Evolutionary conservation across 768 basidiomycete species (phyloP), one percentile per base, ranked within the genome.

Genomic region (Amanita thiersii): DNA sequence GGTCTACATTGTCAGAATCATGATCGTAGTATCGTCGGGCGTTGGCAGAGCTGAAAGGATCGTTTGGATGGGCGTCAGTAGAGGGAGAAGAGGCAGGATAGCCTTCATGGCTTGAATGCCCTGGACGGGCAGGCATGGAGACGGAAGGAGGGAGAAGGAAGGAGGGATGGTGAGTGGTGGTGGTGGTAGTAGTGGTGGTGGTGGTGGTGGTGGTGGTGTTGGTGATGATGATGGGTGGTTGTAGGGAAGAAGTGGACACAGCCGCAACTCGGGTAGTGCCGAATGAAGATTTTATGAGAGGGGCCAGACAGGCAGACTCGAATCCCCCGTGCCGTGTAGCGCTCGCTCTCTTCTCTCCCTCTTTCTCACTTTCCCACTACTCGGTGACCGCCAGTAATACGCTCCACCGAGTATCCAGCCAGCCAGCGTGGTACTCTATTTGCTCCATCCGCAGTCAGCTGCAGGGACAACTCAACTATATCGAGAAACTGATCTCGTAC

Each of bases 1-100:
- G 75, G 50, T 85, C 83, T 48, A 72, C 65, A 49, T 79, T 66
- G 58, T 85, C 84, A 25, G 79, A 80, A 52, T 86, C 83, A 55
- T 77, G 78, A 69, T 88, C 86, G 63, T 78, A 84, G 62, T 78
- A 81, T 32, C 72, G 65, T 62, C 67, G 48, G 55, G 56, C 49
- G 55, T 61, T 53, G 51, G 62, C 45, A 55, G 61, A 48, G 64
- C 63, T 68, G 62, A 84, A 86, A 45, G 82, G 83, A 62, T 86
- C 83, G 50, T 68, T 64, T 20, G 73, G 73, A 53, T 83, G 79
- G 49, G 77, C 68, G 26, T 73, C 72, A n/a, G 66, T 53, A 18
- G 74, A 72, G 29, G 79, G 72, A 20, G 79, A 77, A 8, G 78
- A 72, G 11, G 79, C 74, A 39, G 72, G 70, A 53, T 79, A 80